Evolutionary conservation across 768 basidiomycete genomes (phyloP).

Genomic region (Lyophyllum semitale): DNA sequence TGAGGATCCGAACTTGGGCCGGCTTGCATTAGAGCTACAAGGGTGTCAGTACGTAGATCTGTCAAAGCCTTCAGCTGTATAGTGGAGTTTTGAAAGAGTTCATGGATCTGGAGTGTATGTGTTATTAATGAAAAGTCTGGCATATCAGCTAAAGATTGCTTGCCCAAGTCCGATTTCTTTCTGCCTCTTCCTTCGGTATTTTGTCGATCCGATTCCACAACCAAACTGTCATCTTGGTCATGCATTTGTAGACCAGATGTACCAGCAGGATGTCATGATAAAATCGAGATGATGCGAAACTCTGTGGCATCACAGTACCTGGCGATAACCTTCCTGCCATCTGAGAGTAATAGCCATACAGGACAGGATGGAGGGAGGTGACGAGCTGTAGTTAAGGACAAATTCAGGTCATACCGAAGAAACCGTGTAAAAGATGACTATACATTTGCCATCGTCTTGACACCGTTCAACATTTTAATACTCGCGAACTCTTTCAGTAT

Average conservation of each 20-base stretch:
- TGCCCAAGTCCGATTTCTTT: conserved; percentile 57
- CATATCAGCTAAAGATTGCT: conserved; percentile 17
- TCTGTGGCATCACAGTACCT: conserved; percentile 40
- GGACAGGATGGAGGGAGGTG: conserved; percentile 49
- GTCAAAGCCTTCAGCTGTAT: conserved; percentile 56
- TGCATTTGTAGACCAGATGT: conserved; percentile 75
- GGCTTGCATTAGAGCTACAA: conserved; percentile 41
- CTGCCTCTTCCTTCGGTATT: conserved; percentile 41
- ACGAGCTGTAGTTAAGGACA: conserved; percentile 40
- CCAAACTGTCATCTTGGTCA: conserved; percentile 73
- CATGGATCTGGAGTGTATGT: conserved; percentile 48
- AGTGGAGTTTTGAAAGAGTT: conserved; percentile 62
- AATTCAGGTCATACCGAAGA: neutral
- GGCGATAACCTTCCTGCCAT: conserved; percentile 43
- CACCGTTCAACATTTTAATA: conserved; percentile 69
- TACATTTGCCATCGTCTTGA: conserved; percentile 68
- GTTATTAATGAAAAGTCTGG: conserved; percentile 2
- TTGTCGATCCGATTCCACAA: conserved; percentile 59
- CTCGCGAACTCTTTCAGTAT: conserved; percentile 70
- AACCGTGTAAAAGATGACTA: conserved; percentile 10
- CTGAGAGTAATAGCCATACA: conserved; percentile 64
- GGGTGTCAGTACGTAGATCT: conserved; percentile 56
- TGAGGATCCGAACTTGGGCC: conserved; percentile 29
- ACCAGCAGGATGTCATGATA: conserved; percentile 50
- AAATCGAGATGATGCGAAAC: conserved; percentile 40